A percentile compares a stretch with the other conserved stretches of the same genome.
Evolutionary conservation across 2,329 filamentous ascomycete genomes (phyloP).

Genomic region (Beauveria rudraprayagi): DNA sequence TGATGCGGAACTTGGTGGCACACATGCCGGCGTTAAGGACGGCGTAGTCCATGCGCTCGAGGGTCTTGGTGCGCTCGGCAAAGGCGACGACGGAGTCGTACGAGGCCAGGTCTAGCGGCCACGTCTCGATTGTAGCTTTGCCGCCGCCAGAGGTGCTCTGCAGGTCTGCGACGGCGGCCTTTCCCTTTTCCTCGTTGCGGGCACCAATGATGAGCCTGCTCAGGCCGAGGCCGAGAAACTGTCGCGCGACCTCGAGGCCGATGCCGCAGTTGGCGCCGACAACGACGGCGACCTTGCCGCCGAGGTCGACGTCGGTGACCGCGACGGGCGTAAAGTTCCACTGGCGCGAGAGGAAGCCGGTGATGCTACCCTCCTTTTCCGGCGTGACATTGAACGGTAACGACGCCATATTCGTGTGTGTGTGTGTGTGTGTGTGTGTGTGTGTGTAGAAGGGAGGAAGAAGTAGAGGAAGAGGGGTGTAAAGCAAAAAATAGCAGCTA

Average conservation of each 20-base stretch:
- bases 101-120: slow-evolving; percentile 29
- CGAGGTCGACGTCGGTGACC: slow-evolving; percentile 6
- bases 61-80: slow-evolving; percentile 20
- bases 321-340: neutral
- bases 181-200: slow-evolving; percentile 23
- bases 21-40: slow-evolving; percentile 27
- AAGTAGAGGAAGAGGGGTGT: too few relatives aligned
- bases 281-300: slow-evolving; percentile 21
- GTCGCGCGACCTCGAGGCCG: slow-evolving; percentile 25
- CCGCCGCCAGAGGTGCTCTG: neutral
- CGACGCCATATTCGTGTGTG: too few relatives aligned
- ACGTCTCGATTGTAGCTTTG: slow-evolving; percentile 19
- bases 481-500: too few relatives aligned
- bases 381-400: too few relatives aligned
- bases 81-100: slow-evolving; percentile 34
- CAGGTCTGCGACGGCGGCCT: slow-evolving; percentile 11
- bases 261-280: slow-evolving; percentile 29
- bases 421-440: too few relatives aligned
- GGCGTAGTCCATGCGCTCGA: slow-evolving; percentile 29
- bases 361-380: slow-evolving; percentile 6
- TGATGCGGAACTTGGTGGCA: neutral
- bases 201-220: slow-evolving; percentile 27
- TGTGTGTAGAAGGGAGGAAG: too few relatives aligned
- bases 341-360: slow-evolving; percentile 8
- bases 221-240: slow-evolving; percentile 24